These are phyloP conservation scores for Amanita inopinata DNA, from an alignment of 768 basidiomycete genomes.

Conservation along the genomic window DNA sequence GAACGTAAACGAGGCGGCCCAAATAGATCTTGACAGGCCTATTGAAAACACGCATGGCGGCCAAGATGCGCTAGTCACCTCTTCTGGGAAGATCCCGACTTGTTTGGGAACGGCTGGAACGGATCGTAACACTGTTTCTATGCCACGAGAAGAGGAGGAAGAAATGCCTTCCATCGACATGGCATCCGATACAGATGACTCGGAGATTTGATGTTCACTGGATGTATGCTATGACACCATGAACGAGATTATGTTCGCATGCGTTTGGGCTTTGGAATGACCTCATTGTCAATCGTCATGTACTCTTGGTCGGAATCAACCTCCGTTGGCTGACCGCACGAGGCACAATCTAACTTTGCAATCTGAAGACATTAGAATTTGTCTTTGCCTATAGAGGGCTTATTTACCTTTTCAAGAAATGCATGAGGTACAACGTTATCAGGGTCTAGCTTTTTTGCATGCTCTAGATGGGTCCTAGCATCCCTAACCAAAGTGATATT, in stretches of 20 bases:
- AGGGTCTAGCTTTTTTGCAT: conserved; percentile 50
- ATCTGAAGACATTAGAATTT: background rate
- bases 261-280: conserved; percentile 24
- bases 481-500: conserved; percentile 36
- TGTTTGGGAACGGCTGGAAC: background rate
- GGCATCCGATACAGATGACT: conserved; percentile 69
- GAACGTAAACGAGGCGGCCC: no score
- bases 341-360: background rate
- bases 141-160: conserved; percentile 37
- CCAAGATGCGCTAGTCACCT: no score
- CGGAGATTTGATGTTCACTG: conserved; percentile 15
- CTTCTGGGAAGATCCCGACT: no score
- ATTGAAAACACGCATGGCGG: no score
- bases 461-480: conserved; percentile 58
- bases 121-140: conserved; percentile 3
- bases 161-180: conserved; percentile 71
- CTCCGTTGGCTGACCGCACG: background rate
- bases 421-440: conserved; percentile 40
- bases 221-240: background rate
- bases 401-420: conserved; percentile 43
- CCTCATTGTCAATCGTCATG: conserved; percentile 16
- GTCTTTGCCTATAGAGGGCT: background rate
- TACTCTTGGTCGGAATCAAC: conserved; percentile 15
- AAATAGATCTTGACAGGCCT: no score
- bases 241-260: conserved; percentile 16